Evolutionary conservation across 495 filamentous ascomycete species (phyloP), one percentile per base, ranked within the genome.

Genomic region (Rostrohypoxylon terebratum): DNA sequence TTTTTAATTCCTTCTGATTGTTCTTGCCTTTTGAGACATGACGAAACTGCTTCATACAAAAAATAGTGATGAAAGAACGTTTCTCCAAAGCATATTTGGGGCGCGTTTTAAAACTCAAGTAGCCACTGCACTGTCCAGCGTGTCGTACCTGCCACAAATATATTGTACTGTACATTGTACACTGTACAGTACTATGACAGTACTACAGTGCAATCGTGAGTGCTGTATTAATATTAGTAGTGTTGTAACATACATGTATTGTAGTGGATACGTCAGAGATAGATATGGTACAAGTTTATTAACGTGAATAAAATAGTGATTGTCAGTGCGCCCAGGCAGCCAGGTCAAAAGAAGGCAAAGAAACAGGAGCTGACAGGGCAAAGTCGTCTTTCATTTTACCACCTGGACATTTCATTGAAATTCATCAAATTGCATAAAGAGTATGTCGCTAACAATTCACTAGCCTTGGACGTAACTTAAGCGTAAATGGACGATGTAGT

Each of bases 381-480:
- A 63, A 36, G 55, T 59, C 4, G 4, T 40, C 57, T 40, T 36
- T 38, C 25, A 62, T 53, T 25, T 38, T 54, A 38, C 45, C 20
- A 53, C 23, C 48, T 53, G 23, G 48, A 25, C 21, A 57, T 14
- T 28, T 28, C 3, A 28, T 4, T 28, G 28, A 28, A 28, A 13
- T 63, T 60, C 25, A 53, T 54, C 45, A 10, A 50, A 68, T 73
- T 73, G 70, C 70, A 73, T 73, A 68, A 68, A 72, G 62, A 66
- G 65, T 48, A 21, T 33, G 57, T 59, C 36, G 23, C 60, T 59
- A 66, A 62, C 28, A 54, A 18, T 55, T 40, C 23, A 62, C 50
- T 62, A 66, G 62, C 57, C 57, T 71, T 53, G 51, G 38, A 54
- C 11, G 34, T n/a, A n/a, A n/a, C n/a, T n/a, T n/a, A n/a, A n/a